Evolutionary conservation across 176 grass and related monocot species (phyloP).

Genomic region (Saccharum spontaneum): DNA sequence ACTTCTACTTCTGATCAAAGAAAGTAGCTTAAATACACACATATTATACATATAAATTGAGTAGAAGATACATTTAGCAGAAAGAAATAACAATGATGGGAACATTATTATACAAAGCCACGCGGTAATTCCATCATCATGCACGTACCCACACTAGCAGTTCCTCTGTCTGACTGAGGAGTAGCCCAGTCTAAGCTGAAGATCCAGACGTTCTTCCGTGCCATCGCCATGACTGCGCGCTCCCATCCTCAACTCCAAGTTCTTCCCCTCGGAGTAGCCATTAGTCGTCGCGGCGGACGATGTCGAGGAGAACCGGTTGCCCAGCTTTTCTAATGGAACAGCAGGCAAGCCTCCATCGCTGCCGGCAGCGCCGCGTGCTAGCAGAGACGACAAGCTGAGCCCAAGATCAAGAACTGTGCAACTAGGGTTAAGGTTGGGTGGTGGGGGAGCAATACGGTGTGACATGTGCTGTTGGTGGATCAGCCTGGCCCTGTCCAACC

Average conservation of each 20-base stretch:
- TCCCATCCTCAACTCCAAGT: neutral
- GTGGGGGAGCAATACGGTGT: neutral
- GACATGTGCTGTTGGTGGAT: neutral
- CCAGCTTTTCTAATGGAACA: neutral
- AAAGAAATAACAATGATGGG: neutral
- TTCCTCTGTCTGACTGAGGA: neutral
- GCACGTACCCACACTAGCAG: neutral
- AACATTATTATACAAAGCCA: neutral
- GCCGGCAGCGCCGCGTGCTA: neutral
- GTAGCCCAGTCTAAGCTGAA: conserved; percentile 13
- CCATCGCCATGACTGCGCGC: neutral
- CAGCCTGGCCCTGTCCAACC: conserved; percentile 27
- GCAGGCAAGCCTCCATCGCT: neutral
- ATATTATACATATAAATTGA: neutral
- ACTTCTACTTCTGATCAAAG: neutral
- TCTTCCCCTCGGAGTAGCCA: neutral
- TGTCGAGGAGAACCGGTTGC: neutral
- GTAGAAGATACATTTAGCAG: neutral
- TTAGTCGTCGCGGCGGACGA: neutral
- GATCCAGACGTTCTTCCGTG: neutral
- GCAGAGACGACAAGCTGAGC: neutral
- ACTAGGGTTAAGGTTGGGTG: neutral
- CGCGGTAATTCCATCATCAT: neutral
- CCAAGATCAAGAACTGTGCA: neutral
- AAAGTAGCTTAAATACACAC: neutral